A percentile compares a stretch with the other conserved stretches of the same genome.
Evolutionary conservation across 2,329 filamentous ascomycete species (phyloP).

Genomic region (Plenodomus tracheiphilus): DNA sequence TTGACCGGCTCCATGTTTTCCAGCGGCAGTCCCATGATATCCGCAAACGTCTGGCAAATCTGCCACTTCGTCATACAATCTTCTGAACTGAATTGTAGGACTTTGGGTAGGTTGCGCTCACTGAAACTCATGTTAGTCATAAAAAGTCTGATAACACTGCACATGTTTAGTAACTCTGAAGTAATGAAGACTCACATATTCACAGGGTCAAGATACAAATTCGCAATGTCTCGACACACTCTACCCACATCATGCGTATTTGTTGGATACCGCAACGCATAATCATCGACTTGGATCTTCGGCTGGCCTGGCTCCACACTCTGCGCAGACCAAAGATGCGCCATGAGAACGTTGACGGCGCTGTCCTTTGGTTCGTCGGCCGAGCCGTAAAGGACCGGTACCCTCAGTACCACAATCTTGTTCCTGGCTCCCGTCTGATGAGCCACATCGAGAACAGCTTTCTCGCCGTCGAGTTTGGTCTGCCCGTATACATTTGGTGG

Average conservation of each 20-base stretch:
- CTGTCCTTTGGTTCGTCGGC: conserved; percentile 70
- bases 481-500: conserved; percentile 81
- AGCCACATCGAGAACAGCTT: conserved; percentile 68
- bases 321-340: conserved; percentile 74
- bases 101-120: conserved; percentile 61
- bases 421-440: conserved; percentile 15
- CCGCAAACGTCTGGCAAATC: conserved; percentile 76
- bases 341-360: conserved; percentile 80
- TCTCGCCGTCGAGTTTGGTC: conserved; percentile 72
- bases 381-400: conserved; percentile 84
- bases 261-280: conserved; percentile 81
- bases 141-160: background rate
- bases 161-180: background rate
- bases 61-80: conserved; percentile 88
- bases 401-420: conserved; percentile 66
- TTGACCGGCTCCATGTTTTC: conserved; percentile 62
- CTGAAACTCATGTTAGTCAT: background rate
- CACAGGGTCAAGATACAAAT: conserved; percentile 58
- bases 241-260: conserved; percentile 86
- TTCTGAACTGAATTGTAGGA: conserved; percentile 86
- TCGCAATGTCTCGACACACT: conserved; percentile 74
- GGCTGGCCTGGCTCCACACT: conserved; percentile 53
- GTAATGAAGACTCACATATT: conserved; percentile 27
- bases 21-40: conserved; percentile 75
- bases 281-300: conserved; percentile 78